Conservation (phyloP, 176 grass and related monocot species). For the Guadua angustifolia region DNA sequence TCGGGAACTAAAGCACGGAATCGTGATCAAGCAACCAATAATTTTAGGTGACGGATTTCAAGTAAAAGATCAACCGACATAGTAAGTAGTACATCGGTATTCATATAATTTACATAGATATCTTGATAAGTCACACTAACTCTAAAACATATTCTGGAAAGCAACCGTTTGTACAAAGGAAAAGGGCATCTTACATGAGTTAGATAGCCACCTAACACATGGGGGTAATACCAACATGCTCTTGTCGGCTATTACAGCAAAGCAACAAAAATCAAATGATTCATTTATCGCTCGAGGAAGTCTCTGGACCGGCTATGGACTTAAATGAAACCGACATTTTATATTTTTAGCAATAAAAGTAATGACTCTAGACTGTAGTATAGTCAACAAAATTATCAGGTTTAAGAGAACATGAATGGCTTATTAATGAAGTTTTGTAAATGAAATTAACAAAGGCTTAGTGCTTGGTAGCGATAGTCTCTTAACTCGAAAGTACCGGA, state of each 20-base stretch:
- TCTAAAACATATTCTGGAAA: conserved; percentile 4
- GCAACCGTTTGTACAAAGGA: neutral
- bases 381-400: conserved; percentile 14
- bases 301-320: neutral
- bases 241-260: neutral
- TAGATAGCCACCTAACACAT: neutral
- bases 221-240: neutral
- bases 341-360: conserved; percentile 17
- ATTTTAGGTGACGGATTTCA: too few relatives aligned
- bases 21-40: too few relatives aligned
- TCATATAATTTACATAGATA: conserved; percentile 10
- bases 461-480: too few relatives aligned
- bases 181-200: conserved; percentile 24
- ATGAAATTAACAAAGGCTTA: too few relatives aligned
- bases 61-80: too few relatives aligned
- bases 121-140: neutral
- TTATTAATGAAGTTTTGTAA: too few relatives aligned
- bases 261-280: neutral
- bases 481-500: too few relatives aligned
- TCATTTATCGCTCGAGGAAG: neutral
- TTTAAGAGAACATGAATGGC: conserved; percentile 9
- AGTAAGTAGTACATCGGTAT: conserved; percentile 6
- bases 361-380: neutral
- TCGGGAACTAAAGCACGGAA: too few relatives aligned
- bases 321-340: neutral